Evolutionary conservation across 179 eudicot genomes (phyloP).

Genomic region (Beta lomatogona): DNA sequence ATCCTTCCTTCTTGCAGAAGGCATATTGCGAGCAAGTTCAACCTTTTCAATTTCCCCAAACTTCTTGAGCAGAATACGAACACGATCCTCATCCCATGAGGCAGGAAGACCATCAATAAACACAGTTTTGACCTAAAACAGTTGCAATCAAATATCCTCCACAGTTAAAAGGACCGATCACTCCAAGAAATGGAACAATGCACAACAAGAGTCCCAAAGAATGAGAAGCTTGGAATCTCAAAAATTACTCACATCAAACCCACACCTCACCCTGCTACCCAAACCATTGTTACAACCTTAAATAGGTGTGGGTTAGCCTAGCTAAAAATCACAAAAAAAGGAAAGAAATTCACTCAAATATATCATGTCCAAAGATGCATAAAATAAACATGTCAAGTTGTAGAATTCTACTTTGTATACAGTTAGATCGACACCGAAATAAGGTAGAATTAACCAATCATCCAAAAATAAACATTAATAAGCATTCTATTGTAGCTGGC

Average conservation of each 20-base stretch:
- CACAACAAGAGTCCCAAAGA: neutral
- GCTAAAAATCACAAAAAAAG: neutral
- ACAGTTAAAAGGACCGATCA: conserved; percentile 11
- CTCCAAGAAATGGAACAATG: conserved; percentile 7
- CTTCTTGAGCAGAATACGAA: conserved; percentile 63
- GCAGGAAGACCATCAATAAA: conserved; percentile 88
- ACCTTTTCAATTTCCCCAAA: conserved; percentile 80
- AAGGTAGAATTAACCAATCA: neutral
- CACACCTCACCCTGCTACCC: neutral
- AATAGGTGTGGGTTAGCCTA: neutral
- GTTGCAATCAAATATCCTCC: conserved; percentile 20
- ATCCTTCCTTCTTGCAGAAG: conserved; percentile 94
- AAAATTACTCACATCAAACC: neutral
- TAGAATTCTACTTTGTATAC: neutral
- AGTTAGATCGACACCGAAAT: neutral
- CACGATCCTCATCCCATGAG: conserved; percentile 94
- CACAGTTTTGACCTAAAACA: conserved; percentile 82
- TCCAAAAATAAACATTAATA: neutral
- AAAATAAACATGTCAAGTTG: neutral
- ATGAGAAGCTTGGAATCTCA: neutral
- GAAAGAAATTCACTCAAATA: neutral
- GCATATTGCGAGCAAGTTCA: conserved; percentile 98
- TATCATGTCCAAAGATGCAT: neutral
- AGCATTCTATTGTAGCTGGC: neutral
- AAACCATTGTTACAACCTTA: too few relatives aligned